Evolutionary conservation across 2,329 filamentous ascomycete species (phyloP).

Genomic region (Penicillium janthinellum): DNA sequence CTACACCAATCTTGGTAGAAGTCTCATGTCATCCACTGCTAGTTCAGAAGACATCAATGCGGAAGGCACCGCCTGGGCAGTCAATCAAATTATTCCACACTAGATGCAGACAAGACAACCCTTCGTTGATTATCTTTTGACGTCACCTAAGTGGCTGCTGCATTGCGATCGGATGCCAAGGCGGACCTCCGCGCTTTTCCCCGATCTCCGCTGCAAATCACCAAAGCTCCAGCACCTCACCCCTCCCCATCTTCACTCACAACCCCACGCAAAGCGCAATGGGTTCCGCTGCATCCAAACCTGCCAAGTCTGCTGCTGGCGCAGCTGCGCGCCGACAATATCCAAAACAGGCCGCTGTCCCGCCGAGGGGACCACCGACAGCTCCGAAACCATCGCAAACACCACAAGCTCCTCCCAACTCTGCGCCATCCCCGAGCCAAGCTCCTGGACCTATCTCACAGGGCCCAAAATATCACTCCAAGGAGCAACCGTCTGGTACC

Average conservation of each 20-base stretch:
- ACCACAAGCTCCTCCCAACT: slow-evolving; percentile 9
- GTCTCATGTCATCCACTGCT: background rate
- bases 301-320: slow-evolving; percentile 51
- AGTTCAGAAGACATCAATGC: background rate
- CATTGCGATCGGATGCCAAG: slow-evolving; percentile 20
- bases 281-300: slow-evolving; percentile 63
- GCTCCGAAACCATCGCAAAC: slow-evolving; percentile 23
- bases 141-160: slow-evolving; percentile 22
- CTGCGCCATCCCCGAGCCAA: slow-evolving; percentile 1
- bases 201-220: slow-evolving; percentile 23
- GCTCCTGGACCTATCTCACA: slow-evolving; percentile 7
- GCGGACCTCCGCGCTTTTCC: slow-evolving; percentile 21
- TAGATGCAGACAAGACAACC: background rate
- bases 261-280: slow-evolving; percentile 39
- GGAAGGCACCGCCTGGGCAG: background rate
- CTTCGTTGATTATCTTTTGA: slow-evolving; percentile 23
- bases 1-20: background rate
- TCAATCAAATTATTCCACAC: background rate
- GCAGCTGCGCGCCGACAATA: slow-evolving; percentile 58
- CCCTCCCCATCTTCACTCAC: slow-evolving; percentile 2
- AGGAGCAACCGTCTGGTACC: slow-evolving; percentile 35
- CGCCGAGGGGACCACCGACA: slow-evolving; percentile 32
- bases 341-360: slow-evolving; percentile 50
- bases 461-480: slow-evolving; percentile 39
- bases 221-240: background rate